Conservation (phyloP, 169 alveolate species). For the Cryptosporidium tyzzeri region DNA sequence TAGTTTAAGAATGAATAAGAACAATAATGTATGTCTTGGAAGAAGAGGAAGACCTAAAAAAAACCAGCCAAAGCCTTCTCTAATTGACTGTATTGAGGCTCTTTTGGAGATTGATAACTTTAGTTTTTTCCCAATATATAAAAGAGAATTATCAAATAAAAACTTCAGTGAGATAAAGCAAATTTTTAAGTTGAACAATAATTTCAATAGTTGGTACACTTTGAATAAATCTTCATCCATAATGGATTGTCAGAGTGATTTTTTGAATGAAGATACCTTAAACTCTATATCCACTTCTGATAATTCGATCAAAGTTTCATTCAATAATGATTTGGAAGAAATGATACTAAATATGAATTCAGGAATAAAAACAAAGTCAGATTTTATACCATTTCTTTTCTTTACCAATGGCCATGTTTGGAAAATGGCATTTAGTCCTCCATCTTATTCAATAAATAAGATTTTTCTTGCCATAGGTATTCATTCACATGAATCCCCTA, state of each 20-base stretch:
- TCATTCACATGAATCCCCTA: conserved; percentile 28
- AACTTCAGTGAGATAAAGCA: neutral
- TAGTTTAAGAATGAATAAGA: conserved; percentile 17
- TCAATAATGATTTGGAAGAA: neutral
- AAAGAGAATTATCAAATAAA: neutral
- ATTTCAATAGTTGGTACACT: conserved; percentile 24
- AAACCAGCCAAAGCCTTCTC: conserved; percentile 4
- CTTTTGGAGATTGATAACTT: conserved; percentile 35
- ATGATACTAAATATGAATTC: neutral
- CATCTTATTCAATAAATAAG: neutral
- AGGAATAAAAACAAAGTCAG: conserved; percentile 15
- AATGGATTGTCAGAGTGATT: neutral
- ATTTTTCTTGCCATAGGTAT: conserved; percentile 41
- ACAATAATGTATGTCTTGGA: conserved; percentile 54
- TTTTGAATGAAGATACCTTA: neutral
- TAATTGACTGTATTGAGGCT: conserved; percentile 38
- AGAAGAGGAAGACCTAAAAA: conserved; percentile 74
- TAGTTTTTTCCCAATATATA: conserved; percentile 51
- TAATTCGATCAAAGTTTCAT: neutral
- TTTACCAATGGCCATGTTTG: conserved; percentile 48
- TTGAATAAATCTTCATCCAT: neutral
- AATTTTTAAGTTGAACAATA: neutral
- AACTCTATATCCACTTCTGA: neutral
- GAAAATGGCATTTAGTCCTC: conserved; percentile 75
- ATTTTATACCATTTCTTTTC: conserved; percentile 38